phyloP scores from a whole-genome alignment of 2,329 filamentous ascomycete species.

The Ceratocystis cubensis region DNA sequence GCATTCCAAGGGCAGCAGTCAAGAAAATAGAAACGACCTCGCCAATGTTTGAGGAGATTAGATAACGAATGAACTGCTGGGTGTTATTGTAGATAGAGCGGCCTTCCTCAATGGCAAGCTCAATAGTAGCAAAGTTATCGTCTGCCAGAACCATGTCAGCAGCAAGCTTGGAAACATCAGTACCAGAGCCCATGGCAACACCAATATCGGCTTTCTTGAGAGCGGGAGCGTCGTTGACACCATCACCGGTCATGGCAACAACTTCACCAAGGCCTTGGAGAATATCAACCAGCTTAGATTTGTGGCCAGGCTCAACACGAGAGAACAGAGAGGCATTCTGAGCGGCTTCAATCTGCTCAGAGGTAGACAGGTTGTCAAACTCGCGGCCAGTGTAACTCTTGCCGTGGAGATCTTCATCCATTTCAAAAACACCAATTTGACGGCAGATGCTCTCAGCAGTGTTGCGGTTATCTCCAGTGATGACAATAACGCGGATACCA shows the following conservation, averaged over 20 bases:
- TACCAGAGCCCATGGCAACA: constrained; percentile 96
- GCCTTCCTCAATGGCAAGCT: constrained; percentile 89
- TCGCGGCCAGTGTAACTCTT: constrained; percentile 95
- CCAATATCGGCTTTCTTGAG: constrained; percentile 98
- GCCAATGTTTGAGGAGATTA: constrained; percentile 98
- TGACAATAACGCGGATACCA: constrained; percentile 92
- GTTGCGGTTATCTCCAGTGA: constrained; percentile 95
- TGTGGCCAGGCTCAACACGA: constrained; percentile 87
- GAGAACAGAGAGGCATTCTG: constrained; percentile 86
- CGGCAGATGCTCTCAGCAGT: constrained; percentile 96
- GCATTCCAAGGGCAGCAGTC: constrained; percentile 92
- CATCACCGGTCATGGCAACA: constrained; percentile 97
- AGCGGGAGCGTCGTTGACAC: constrained; percentile 94
- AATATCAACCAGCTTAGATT: constrained; percentile 94
- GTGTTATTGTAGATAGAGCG: constrained; percentile 99
- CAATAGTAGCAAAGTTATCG: constrained; percentile 97
- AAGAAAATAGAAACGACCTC: constrained; percentile 98
- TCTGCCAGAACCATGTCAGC: constrained; percentile 98
- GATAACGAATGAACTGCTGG: constrained; percentile 96
- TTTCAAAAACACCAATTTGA: constrained; percentile 85
- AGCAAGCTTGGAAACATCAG: constrained; percentile 89
- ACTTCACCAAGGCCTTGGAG: constrained; percentile 88
- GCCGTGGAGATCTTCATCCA: constrained; percentile 67
- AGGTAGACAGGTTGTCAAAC: constrained; percentile 72
- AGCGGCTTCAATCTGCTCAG: constrained; percentile 71